Evolutionary conservation across 768 basidiomycete species (phyloP), one percentile per base, ranked within the genome.

Genomic region (Mycena epipterygia): DNA sequence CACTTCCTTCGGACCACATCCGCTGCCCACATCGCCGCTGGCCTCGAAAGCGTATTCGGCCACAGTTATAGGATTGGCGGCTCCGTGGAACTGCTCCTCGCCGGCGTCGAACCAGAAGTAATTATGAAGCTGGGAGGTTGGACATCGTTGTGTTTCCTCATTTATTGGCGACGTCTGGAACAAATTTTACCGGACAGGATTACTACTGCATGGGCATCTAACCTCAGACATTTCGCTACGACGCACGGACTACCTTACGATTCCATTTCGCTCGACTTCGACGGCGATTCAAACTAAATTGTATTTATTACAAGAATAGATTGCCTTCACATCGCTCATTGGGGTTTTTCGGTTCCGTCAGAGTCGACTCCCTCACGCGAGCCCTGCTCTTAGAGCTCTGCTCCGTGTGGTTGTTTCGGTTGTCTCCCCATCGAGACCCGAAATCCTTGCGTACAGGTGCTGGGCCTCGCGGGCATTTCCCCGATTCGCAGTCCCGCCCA

Each of bases 21-120:
- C 5, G n/a, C n/a, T n/a, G 13, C 44, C 6, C 9, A 23, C 44
- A 6, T 6, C 23, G 44, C 21, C 7, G 44, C 44, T 13, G 6
- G 44, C 44, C 44, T 46, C n/a, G 44, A 46, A 3, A 21, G 14
- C 16, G 51, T 64, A 8, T 35, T 51, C 23, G 62, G 62, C 5
- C 62, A 64, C 39, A 64, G 62, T 21, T 64, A 37, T 30, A 49
- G 62, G 33, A 63, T 64, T 17, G 51, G 51, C 5, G 62, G 62
- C 49, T 64, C 62, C 21, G 8, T 51, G 7, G 49, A 52, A 17
- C 33, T 64, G 6, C 30, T 64, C 13, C 21, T 41, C 23, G 62
- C 32, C 3, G 62, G 62, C 19, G 62, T 64, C n/a, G 53, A 33
- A 9, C 53, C 53, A 53, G 53, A 56, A 27, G 27, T 52, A 5